Conservation (phyloP, 371 early-diverging fungal species). For the Choanephora cucurbitarum region DNA sequence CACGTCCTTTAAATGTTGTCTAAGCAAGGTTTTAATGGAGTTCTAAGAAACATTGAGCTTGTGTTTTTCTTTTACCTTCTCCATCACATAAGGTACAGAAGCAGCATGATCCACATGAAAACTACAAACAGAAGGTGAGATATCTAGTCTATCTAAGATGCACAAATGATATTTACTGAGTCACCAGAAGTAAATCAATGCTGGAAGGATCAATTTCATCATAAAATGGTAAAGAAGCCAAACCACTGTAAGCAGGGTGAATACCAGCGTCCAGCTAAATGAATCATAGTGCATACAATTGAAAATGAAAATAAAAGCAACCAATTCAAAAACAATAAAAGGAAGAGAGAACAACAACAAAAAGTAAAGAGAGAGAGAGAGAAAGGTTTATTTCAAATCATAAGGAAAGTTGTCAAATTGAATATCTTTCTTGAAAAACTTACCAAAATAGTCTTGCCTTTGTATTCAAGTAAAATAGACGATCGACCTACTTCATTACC, state of each 20-base stretch:
- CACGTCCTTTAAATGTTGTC: slow-evolving; percentile 98
- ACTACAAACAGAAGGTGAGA: slow-evolving; percentile 41
- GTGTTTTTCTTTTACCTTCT: no score
- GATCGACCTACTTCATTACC: slow-evolving; percentile 99
- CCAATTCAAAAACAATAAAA: slow-evolving; percentile 7
- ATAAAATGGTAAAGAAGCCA: slow-evolving; percentile 97
- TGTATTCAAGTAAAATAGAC: slow-evolving; percentile 95
- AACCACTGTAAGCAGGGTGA: slow-evolving; percentile 98
- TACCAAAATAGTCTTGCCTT: slow-evolving; percentile 96
- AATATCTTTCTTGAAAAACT: slow-evolving; percentile 12
- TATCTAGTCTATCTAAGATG: neutral
- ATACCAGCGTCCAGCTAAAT: slow-evolving; percentile 98
- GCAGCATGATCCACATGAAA: slow-evolving; percentile 99
- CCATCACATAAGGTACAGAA: slow-evolving; percentile 98
- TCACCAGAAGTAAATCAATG: slow-evolving; percentile 95
- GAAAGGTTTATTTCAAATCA: slow-evolving; percentile 8
- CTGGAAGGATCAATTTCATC: slow-evolving; percentile 96
- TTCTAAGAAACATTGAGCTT: no score
- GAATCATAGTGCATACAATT: neutral
- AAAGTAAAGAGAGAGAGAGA: slow-evolving; percentile 11
- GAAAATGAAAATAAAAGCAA: slow-evolving; percentile 20
- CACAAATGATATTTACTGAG: slow-evolving; percentile 71
- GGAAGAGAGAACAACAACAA: slow-evolving; percentile 16
- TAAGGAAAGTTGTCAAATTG: neutral
- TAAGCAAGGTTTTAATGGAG: slow-evolving; percentile 26